phyloP scores from a whole-genome alignment of 768 basidiomycete species.

The Hygrophorus pudorinus region DNA sequence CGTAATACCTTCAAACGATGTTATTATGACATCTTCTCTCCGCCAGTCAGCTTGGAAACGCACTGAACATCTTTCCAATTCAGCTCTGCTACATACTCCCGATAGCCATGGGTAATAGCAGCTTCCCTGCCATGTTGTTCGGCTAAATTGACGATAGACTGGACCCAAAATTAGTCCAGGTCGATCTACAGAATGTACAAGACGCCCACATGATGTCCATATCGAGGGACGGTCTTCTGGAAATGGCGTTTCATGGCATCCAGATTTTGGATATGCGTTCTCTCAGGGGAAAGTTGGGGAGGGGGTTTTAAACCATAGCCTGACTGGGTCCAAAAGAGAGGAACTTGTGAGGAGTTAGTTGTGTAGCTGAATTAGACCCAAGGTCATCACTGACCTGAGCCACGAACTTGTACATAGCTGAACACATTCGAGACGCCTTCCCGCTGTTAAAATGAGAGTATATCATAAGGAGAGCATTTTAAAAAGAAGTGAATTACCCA shows the following conservation, averaged over 20 bases:
- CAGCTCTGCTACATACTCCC: slow-evolving; percentile 53
- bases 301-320: slow-evolving; percentile 84
- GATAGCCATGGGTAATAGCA: slow-evolving; percentile 67
- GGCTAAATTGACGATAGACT: slow-evolving; percentile 85
- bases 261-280: slow-evolving; percentile 63
- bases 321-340: slow-evolving; percentile 86
- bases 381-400: slow-evolving; percentile 59
- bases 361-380: neutral
- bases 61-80: slow-evolving; percentile 48
- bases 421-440: slow-evolving; percentile 72
- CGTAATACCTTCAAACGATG: slow-evolving; percentile 46
- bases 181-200: slow-evolving; percentile 2
- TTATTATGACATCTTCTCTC: neutral
- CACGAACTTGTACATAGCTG: slow-evolving; percentile 84
- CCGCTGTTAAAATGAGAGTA: slow-evolving; percentile 35
- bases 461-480: neutral
- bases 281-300: slow-evolving; percentile 63
- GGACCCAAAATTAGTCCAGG: slow-evolving; percentile 5
- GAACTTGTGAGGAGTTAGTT: slow-evolving; percentile 41
- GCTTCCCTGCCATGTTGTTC: slow-evolving; percentile 89
- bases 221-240: slow-evolving; percentile 46
- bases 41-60: slow-evolving; percentile 13
- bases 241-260: slow-evolving; percentile 71
- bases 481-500: slow-evolving; percentile 21
- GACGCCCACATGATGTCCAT: slow-evolving; percentile 69